Conservation (phyloP, 257 asterid species). For the Cordia subcordata region DNA sequence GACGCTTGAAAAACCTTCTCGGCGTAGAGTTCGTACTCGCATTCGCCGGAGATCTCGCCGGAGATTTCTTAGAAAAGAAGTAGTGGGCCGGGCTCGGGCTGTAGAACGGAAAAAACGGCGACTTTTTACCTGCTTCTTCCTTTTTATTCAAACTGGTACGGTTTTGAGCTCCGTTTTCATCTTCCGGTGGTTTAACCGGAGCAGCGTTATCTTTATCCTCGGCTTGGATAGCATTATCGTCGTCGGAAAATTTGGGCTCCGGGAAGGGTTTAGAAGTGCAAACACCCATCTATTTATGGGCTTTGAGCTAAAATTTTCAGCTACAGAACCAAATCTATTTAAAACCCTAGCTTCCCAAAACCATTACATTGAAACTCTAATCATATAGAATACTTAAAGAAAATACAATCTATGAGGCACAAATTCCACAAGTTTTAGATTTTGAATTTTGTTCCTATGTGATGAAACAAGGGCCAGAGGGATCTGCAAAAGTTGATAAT, state of each 20-base stretch:
- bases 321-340: background rate
- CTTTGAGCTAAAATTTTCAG: background rate
- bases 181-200: background rate
- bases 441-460: background rate
- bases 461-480: background rate
- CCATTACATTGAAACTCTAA: background rate
- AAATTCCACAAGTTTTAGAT: background rate
- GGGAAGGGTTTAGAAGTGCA: slow-evolving; percentile 62
- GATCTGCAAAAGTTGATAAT: background rate
- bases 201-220: slow-evolving; percentile 13
- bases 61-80: slow-evolving; percentile 74
- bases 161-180: background rate
- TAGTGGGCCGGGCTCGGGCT: slow-evolving; percentile 94
- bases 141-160: slow-evolving; percentile 22
- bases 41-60: slow-evolving; percentile 69
- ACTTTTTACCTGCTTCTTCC: slow-evolving; percentile 48
- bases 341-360: background rate
- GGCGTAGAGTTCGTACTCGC: slow-evolving; percentile 47
- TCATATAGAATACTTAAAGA: too few species aligned
- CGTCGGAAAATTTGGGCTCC: slow-evolving; percentile 20
- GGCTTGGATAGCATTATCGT: slow-evolving; percentile 9
- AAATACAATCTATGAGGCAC: too few species aligned
- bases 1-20: slow-evolving; percentile 64
- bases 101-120: slow-evolving; percentile 87
- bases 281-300: slow-evolving; percentile 41